A percentile compares a stretch with the other conserved stretches of the same genome.
phyloP scores from a whole-genome alignment of 2,329 filamentous ascomycete species.

The Ceratocystis cacaofunesta region DNA sequence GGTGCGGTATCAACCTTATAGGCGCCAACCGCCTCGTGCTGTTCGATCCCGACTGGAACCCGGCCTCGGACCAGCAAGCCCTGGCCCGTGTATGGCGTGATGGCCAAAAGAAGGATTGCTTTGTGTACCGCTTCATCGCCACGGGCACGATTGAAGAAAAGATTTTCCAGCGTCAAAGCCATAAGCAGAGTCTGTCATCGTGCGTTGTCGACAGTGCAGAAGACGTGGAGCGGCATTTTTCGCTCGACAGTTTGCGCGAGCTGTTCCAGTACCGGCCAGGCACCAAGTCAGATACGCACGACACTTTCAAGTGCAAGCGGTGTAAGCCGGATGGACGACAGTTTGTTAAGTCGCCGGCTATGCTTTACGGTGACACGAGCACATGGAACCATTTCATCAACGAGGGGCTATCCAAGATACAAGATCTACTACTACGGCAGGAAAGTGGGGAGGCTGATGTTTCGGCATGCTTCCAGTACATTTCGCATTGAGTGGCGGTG shows the following conservation, averaged over 20 bases:
- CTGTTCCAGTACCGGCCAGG: conserved; percentile 81
- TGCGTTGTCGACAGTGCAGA: conserved; percentile 94
- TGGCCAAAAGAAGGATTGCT: conserved; percentile 97
- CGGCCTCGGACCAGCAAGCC: conserved; percentile 91
- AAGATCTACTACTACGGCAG: conserved; percentile 80
- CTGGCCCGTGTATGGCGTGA: conserved; percentile 97
- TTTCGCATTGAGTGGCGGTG: conserved; percentile 51
- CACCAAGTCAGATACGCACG: conserved; percentile 86
- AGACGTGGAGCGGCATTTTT: conserved; percentile 95
- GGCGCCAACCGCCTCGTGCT: conserved; percentile 88
- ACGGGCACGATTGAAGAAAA: conserved; percentile 98
- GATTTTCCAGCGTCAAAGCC: conserved; percentile 95
- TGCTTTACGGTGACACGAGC: conserved; percentile 95
- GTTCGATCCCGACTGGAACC: conserved; percentile 97
- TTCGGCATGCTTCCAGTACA: conserved; percentile 95
- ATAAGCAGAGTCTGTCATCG: conserved; percentile 92
- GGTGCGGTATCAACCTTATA: conserved; percentile 89
- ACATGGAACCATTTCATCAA: conserved; percentile 99
- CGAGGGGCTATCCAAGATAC: conserved; percentile 58
- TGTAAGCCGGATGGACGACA: conserved; percentile 81
- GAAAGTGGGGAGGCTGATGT: conserved; percentile 67
- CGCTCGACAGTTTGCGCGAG: conserved; percentile 75
- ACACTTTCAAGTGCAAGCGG: conserved; percentile 96
- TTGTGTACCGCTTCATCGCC: conserved; percentile 98
- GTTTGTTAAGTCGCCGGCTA: conserved; percentile 76